Base-by-base conservation (phyloP, 345 rosid genomes). In the Sisymbrium altissimum region DNA sequence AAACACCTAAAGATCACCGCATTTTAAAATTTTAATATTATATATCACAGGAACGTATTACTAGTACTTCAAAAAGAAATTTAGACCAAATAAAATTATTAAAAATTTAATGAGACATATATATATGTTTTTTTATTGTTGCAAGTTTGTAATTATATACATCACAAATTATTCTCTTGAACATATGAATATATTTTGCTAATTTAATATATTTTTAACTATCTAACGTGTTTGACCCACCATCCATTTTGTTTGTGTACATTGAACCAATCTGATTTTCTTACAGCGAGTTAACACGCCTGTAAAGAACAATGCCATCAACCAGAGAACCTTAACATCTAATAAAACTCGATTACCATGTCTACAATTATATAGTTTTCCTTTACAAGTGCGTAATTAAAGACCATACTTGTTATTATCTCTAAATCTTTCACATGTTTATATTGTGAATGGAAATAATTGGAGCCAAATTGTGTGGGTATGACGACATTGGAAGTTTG, bases 401-500 rank as follows among this genome's bases (percentile, higher is more conserved):
- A 49, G n/a, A 5, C 3, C 8, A 14, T 35, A 6, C 4, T 0
- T 59, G 14, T 23, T 9, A 15, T 15, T 10, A 27, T 38, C 3
- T 71, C 32, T 40, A 39, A 46, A 15, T 13, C 0, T 40, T 17
- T 43, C 14, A 8, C 38, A 54, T 53, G 64, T 33, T 35, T 8
- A 4, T 33, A 66, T 27, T 75, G 68, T 48, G 53, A 64, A 45
- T 45, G 75, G 50, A 29, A 36, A 70, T 76, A 70, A 70, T 64
- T 76, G 80, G 72, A 64, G 68, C 55, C 76, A 71, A 50, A 17
- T 49, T 71, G 55, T 71, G 72, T 58, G 68, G 75, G 68, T 56
- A 49, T 56, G 72, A 49, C 13, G 48, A 68, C 29, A 18, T 0
- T 56, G 48, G 32, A 62, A 64, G 53, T 55, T 70, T 76, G 79